Base-by-base conservation (phyloP, 2,329 filamentous ascomycete genomes). In the Microsporum ferrugineum region DNA sequence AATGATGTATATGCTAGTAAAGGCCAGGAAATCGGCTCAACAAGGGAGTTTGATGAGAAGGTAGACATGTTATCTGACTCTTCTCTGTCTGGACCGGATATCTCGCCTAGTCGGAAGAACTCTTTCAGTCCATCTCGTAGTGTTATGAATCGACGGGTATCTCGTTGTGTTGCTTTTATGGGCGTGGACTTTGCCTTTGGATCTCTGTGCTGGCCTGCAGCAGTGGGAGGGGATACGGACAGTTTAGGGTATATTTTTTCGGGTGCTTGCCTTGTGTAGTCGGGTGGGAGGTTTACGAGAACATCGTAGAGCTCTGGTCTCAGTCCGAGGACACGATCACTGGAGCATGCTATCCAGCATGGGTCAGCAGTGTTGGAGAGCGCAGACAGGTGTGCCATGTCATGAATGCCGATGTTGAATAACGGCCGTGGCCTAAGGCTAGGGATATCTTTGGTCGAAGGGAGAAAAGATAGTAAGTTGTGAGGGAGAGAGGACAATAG, bases 341-440 rank as follows among this genome's bases (percentile, higher is more conserved):
- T 97, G 2, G 92, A 96, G 73, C 91, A 96, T 10, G 92, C 94
- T 62, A 96, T 86, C 91, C 91, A 99, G 43, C 91, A 88, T 29
- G 75, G 71, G 47, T 83, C 80, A 39, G 75, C 73, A 72, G 71
- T 47, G 71, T 61, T 66, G 69, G 38, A 72, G 69, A 53, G 65
- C 49, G 87, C 83, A 3, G 88, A 80, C 3, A 97, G 80, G 61
- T 87, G 84, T 3, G 88, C 84, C 57, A 99, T 96, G 70, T 99
- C 94, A 72, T 96, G 89, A 14, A 99, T 86, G 57, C 94, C 94
- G 62, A 99, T 83, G 59, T 87, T 91, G 76, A 97, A 99, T n/a
- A 99, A 81, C 0, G 92, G 88, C 29, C 86, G 83, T 34, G 94
- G 80, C 62, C 89, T 75, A 12, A 77, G 81, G 63, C 88, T 80